phyloP scores from a whole-genome alignment of 257 asterid genomes.

The Nyctanthes arbortristis region DNA sequence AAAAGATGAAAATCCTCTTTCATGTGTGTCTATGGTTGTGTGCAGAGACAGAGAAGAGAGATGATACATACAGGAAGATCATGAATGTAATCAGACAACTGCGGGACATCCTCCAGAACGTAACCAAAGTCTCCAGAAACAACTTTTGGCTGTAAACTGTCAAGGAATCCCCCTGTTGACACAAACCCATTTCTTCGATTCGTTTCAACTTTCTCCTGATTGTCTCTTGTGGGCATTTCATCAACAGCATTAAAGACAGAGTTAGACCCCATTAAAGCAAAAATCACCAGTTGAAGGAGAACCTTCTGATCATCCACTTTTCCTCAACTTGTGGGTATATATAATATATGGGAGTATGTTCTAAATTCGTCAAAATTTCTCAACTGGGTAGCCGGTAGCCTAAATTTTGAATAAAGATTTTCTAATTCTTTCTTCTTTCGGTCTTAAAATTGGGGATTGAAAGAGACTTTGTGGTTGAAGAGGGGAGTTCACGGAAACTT shows the following conservation, averaged over 20 bases:
- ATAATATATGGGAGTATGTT: too few species aligned
- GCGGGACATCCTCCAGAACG: constrained; percentile 72
- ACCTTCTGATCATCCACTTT: too few species aligned
- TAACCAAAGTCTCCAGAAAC: constrained; percentile 57
- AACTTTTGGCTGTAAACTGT: constrained; percentile 37
- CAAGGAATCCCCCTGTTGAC: constrained; percentile 35
- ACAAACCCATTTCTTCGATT: constrained; percentile 16
- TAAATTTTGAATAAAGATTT: too few species aligned
- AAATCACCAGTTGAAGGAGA: background rate
- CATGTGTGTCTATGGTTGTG: background rate
- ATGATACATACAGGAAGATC: constrained; percentile 48
- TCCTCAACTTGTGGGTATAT: too few species aligned
- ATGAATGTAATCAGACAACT: constrained; percentile 60
- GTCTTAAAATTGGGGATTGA: too few species aligned
- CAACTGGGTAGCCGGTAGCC: too few species aligned
- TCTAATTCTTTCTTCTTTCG: too few species aligned
- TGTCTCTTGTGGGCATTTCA: constrained; percentile 4
- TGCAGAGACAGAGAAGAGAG: background rate
- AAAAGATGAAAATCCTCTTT: background rate
- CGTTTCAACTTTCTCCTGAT: constrained; percentile 14
- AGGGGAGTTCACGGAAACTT: too few species aligned
- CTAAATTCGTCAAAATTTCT: too few species aligned
- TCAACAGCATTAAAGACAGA: constrained; percentile 14
- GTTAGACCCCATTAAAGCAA: constrained; percentile 20
- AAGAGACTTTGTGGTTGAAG: too few species aligned